Evolutionary conservation across 441 rosid genomes (phyloP).

Genomic region (Arabidopsis hybrid): DNA sequence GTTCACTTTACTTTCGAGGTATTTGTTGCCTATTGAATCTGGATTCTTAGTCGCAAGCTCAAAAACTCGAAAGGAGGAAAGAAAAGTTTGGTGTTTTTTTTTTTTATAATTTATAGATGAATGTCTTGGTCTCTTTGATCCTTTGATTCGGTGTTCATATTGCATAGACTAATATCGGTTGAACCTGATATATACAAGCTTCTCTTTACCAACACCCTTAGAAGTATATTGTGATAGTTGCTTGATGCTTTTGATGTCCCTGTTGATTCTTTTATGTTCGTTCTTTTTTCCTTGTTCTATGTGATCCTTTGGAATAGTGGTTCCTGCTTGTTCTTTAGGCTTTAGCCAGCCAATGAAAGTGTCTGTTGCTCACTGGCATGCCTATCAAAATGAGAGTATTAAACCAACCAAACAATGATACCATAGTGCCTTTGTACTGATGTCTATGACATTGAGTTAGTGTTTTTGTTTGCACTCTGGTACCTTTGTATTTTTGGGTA

Average conservation of each 20-base stretch:
- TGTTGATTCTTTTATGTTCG: constrained; percentile 7
- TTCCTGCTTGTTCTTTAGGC: constrained; percentile 25
- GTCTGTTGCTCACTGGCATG: constrained; percentile 13
- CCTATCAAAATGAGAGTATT: constrained; percentile 3
- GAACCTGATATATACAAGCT: constrained; percentile 27
- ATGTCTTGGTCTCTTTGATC: constrained; percentile 26
- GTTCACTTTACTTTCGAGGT: constrained; percentile 40
- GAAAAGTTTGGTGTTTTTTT: constrained; percentile 16
- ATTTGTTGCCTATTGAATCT: constrained; percentile 31
- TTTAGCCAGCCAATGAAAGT: constrained; percentile 31
- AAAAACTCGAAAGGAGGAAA: constrained; percentile 18
- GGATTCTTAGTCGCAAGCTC: constrained; percentile 28
- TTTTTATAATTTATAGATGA: not conserved
- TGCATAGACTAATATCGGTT: constrained; percentile 34
- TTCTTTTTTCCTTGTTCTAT: constrained; percentile 18
- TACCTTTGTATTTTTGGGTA: constrained; percentile 1
- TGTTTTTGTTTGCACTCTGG: constrained; percentile 9
- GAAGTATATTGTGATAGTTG: not conserved
- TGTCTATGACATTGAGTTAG: constrained; percentile 2
- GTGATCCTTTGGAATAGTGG: not conserved
- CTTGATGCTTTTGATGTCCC: constrained; percentile 24
- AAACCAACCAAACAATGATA: constrained; percentile 15
- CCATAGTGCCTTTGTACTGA: constrained; percentile 8
- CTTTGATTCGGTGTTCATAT: constrained; percentile 28
- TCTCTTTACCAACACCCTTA: constrained; percentile 6